These are phyloP conservation scores for Nymphaea thermarum DNA, from an alignment of 164 flowering plant species.

Conservation along the genomic window DNA sequence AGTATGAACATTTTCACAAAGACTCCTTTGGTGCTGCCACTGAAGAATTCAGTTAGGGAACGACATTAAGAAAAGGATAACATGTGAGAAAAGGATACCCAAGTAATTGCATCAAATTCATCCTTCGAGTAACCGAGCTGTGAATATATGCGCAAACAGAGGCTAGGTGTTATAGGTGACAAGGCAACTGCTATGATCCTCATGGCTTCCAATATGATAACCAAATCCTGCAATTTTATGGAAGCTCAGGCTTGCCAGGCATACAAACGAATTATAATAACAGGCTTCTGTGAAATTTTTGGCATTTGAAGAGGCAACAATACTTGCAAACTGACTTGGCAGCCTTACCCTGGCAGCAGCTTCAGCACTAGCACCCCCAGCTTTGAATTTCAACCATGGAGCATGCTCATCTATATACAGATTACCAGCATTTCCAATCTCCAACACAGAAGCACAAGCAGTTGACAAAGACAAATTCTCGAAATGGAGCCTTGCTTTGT, in stretches of 20 bases:
- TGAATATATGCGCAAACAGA: slow-evolving; percentile 55
- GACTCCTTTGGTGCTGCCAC: not conserved
- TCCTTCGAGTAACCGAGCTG: slow-evolving; percentile 84
- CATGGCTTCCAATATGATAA: slow-evolving; percentile 77
- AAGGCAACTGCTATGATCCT: slow-evolving; percentile 77
- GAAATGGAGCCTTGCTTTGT: slow-evolving; percentile 53
- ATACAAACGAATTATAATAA: too few relatives aligned
- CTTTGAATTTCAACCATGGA: slow-evolving; percentile 90
- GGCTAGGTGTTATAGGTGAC: slow-evolving; percentile 66
- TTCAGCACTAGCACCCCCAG: slow-evolving; percentile 76
- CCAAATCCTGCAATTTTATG: slow-evolving; percentile 52
- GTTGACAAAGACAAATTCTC: slow-evolving; percentile 62
- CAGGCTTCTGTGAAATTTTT: too few relatives aligned
- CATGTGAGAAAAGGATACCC: slow-evolving; percentile 31
- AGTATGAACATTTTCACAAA: not conserved
- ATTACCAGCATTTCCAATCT: slow-evolving; percentile 89
- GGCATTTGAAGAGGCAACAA: too few relatives aligned
- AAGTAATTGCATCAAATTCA: slow-evolving; percentile 45
- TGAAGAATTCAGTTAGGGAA: too few relatives aligned
- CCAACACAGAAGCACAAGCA: slow-evolving; percentile 86
- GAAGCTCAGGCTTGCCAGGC: not conserved
- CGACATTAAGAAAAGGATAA: not conserved
- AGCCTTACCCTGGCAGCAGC: slow-evolving; percentile 73
- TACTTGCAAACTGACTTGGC: too few relatives aligned
- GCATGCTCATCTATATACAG: slow-evolving; percentile 73